Percentiles rank a stretch among this genome's conserved stretches.
Evolutionary conservation across 2,329 filamentous ascomycete species (phyloP).

Genomic region (Lecanoromycetidae sp.): DNA sequence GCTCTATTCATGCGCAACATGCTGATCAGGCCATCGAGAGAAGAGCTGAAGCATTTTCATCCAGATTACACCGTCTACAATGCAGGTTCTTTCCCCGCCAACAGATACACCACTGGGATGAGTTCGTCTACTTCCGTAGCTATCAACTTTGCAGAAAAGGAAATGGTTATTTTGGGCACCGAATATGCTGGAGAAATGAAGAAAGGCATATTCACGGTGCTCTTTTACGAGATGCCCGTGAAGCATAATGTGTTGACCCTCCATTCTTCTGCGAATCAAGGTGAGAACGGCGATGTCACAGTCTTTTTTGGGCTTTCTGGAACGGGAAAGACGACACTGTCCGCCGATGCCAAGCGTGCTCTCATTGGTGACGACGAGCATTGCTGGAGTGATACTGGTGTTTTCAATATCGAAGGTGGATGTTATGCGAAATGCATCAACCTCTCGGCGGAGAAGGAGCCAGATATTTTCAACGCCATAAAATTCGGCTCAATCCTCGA

Average conservation of each 20-base stretch:
- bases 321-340: conserved; percentile 96
- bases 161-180: conserved; percentile 99
- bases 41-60: conserved; percentile 95
- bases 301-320: conserved; percentile 99
- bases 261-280: conserved; percentile 97
- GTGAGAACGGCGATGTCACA: conserved; percentile 84
- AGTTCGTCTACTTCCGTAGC: conserved; percentile 95
- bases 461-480: conserved; percentile 93
- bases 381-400: conserved; percentile 92
- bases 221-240: conserved; percentile 99
- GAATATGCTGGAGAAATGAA: conserved; percentile 98
- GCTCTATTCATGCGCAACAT: conserved; percentile 99
- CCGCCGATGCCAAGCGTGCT: conserved; percentile 89
- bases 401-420: conserved; percentile 99
- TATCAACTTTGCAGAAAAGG: conserved; percentile 98
- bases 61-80: conserved; percentile 99
- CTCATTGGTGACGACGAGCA: conserved; percentile 98
- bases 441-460: conserved; percentile 95
- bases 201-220: conserved; percentile 96
- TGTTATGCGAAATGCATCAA: conserved; percentile 99
- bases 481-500: conserved; percentile 93
- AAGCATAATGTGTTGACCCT: conserved; percentile 98
- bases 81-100: conserved; percentile 93
- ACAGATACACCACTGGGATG: conserved; percentile 96
- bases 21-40: conserved; percentile 84